These are phyloP conservation scores for Bimuria novae-zelandiae DNA, from an alignment of 2,329 filamentous ascomycete species.

Conservation along the genomic window DNA sequence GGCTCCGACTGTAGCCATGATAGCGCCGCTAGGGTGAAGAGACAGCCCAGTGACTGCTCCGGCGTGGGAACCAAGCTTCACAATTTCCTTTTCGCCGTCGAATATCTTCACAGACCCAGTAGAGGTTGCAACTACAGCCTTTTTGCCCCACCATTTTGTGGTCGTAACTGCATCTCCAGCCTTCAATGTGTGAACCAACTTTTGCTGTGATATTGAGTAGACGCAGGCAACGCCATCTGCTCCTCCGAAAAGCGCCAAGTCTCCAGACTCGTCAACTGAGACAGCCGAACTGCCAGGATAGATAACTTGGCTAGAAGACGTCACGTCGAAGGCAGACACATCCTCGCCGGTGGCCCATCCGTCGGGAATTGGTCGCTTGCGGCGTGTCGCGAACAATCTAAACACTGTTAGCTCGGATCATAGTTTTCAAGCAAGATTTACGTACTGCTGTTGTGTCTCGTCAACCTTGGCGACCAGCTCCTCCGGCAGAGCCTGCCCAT, in stretches of 20 bases:
- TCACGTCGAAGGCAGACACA: conserved; percentile 64
- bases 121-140: conserved; percentile 73
- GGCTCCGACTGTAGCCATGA: conserved; percentile 83
- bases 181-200: conserved; percentile 71
- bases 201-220: conserved; percentile 76
- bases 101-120: conserved; percentile 82
- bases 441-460: conserved; percentile 77
- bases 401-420: conserved; percentile 27
- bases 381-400: conserved; percentile 83
- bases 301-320: conserved; percentile 59
- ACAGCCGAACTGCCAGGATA: conserved; percentile 64
- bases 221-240: conserved; percentile 75
- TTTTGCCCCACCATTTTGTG: conserved; percentile 67
- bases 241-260: conserved; percentile 74
- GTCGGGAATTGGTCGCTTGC: conserved; percentile 84
- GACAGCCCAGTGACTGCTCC: conserved; percentile 78
- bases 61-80: conserved; percentile 78
- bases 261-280: conserved; percentile 63
- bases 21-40: conserved; percentile 78
- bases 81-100: conserved; percentile 69
- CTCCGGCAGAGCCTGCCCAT: conserved; percentile 76
- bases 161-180: conserved; percentile 69
- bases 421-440: conserved; percentile 20
- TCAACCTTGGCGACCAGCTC: conserved; percentile 75
- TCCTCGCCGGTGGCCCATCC: conserved; percentile 81